Base-by-base conservation (phyloP, 176 grass and related monocot genomes). In the Carex myosuroides region DNA sequence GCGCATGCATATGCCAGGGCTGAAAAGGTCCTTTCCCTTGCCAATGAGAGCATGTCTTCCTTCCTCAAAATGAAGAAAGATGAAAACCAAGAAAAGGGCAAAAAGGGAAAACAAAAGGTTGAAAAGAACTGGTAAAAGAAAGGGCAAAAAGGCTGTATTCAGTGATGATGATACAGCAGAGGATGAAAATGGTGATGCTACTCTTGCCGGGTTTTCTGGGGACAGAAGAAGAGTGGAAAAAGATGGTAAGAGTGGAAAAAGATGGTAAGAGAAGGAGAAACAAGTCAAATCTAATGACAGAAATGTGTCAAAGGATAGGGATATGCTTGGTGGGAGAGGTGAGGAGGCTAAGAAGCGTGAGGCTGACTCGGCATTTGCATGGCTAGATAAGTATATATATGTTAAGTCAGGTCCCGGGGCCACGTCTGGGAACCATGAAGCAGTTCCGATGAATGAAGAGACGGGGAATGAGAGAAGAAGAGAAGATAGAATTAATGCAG, bases 1-100 rank as follows among this genome's bases (percentile, higher is more conserved):
- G 37, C 59, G 13, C 37, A 17, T 24, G 60, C 37, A 26, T 68
- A 53, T 83, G 46, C 41, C 11, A 83, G 16, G 62, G 80, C 80
- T n/a, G 52, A 83, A 83, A 83, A 54, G 58, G 61, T 5, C 41
- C 55, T 65, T 30, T 83, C 39, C 24, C 80, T 65, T 50, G 80
- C 80, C 12, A 83, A 13, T 16, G 8, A 68, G 22, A 63, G 39
- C 9, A 18, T 68, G 12, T 83, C 80, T 14, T 65, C 64, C 21
- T 83, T 83, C 17, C 22, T 67, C 11, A 7, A 48, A 52, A 68
- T 66, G 80, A 39, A 83, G 42, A 66, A 65, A 48, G 17, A 83
- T 66, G 6, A 63, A 66, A 82, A 64, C n/a, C 46, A 53, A 75
- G 71, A 53, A 26, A 54, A 75, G 60, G 64, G 12, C 35, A 26